These are phyloP conservation scores for Furcasterigmium furcatum DNA, from an alignment of 2,329 filamentous ascomycete genomes.

Conservation along the genomic window DNA sequence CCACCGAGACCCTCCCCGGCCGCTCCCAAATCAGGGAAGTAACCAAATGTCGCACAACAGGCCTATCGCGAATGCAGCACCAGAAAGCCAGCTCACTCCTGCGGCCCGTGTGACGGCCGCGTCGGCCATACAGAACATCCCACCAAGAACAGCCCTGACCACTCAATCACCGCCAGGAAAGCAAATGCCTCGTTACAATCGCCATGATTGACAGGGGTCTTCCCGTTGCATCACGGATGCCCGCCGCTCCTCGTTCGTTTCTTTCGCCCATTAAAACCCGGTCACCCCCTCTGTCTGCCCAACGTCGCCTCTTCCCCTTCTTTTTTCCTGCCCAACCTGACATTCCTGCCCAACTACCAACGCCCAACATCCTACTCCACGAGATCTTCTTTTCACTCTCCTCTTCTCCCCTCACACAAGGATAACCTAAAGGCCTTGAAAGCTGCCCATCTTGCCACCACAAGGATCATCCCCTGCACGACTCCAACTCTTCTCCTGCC, in stretches of 20 bases:
- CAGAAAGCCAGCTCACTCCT: conserved; percentile 42
- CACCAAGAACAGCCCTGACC: neutral
- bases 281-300: conserved; percentile 33
- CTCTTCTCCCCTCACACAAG: conserved; percentile 10
- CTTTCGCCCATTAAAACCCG: conserved; percentile 31
- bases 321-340: conserved; percentile 21
- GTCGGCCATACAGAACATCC: conserved; percentile 1
- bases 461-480: conserved; percentile 13
- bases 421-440: conserved; percentile 8
- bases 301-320: conserved; percentile 26
- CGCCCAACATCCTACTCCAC: conserved; percentile 12
- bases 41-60: conserved; percentile 25
- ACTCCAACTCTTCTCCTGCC: conserved; percentile 9
- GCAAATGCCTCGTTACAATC: conserved; percentile 3
- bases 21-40: conserved; percentile 33
- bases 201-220: conserved; percentile 2
- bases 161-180: neutral
- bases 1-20: conserved; percentile 27
- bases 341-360: conserved; percentile 16
- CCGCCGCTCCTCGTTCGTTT: neutral
- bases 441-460: conserved; percentile 11
- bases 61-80: conserved; percentile 37
- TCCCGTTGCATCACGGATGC: conserved; percentile 1
- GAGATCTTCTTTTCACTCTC: conserved; percentile 10
- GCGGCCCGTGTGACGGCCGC: conserved; percentile 17